phyloP scores from a whole-genome alignment of 1,284 basidiomycete genomes.

The Termitomyces sp. region DNA sequence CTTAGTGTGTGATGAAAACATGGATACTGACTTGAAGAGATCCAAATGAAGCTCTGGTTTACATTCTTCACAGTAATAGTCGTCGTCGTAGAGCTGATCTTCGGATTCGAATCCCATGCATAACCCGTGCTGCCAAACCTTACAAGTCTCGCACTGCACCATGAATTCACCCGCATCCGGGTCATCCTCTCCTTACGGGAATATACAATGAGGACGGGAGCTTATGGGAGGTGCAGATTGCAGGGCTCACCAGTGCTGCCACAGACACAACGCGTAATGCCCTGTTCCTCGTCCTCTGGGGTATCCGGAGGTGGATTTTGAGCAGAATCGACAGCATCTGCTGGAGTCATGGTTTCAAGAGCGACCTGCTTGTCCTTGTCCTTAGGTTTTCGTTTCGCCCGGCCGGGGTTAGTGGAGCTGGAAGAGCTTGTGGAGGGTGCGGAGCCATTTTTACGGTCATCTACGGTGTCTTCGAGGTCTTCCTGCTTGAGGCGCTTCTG shows the following conservation, averaged over 20 bases:
- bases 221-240: slow-evolving; percentile 1
- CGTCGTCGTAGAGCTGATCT: slow-evolving; percentile 73
- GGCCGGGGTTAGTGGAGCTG: slow-evolving; percentile 31
- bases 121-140: slow-evolving; percentile 96
- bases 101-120: slow-evolving; percentile 94
- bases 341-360: slow-evolving; percentile 26
- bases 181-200: slow-evolving; percentile 62
- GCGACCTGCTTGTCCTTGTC: slow-evolving; percentile 34
- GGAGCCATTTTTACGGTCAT: slow-evolving; percentile 41
- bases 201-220: slow-evolving; percentile 20
- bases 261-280: slow-evolving; percentile 92
- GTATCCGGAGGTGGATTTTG: slow-evolving; percentile 33
- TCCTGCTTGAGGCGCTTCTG: slow-evolving; percentile 69
- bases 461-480: slow-evolving; percentile 59
- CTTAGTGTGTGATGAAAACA: slow-evolving; percentile 12
- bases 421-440: slow-evolving; percentile 32
- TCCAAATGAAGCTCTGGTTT: slow-evolving; percentile 82
- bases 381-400: slow-evolving; percentile 52
- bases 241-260: slow-evolving; percentile 72
- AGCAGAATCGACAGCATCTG: slow-evolving; percentile 25
- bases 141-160: slow-evolving; percentile 97
- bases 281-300: slow-evolving; percentile 67
- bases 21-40: slow-evolving; percentile 60
- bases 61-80: slow-evolving; percentile 94
- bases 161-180: slow-evolving; percentile 84